A percentile compares a stretch with the other conserved stretches of the same genome.
phyloP scores from a whole-genome alignment of 2,329 filamentous ascomycete genomes.

The Byssochlamys sp. region DNA sequence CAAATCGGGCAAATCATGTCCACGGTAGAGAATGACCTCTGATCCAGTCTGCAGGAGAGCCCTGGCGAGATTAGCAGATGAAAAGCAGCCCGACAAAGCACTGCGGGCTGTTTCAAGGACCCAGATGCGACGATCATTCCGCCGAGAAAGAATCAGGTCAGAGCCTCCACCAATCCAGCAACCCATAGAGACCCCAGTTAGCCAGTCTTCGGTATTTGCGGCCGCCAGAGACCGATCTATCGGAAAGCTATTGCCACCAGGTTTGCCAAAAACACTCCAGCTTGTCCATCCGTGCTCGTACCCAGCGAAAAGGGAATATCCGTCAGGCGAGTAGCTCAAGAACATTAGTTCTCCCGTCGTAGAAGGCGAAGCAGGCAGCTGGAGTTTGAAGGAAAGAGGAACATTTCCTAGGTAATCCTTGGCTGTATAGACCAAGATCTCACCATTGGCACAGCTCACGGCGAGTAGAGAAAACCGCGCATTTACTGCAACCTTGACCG shows the following conservation, averaged over 20 bases:
- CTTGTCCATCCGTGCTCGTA: slow-evolving; percentile 88
- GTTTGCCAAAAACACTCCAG: slow-evolving; percentile 95
- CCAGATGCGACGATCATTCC: slow-evolving; percentile 70
- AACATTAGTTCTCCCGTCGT: slow-evolving; percentile 64
- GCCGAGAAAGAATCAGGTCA: slow-evolving; percentile 66
- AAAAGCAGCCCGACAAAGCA: slow-evolving; percentile 85
- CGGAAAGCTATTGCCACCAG: slow-evolving; percentile 72
- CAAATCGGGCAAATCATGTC: slow-evolving; percentile 81
- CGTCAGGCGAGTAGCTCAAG: slow-evolving; percentile 82
- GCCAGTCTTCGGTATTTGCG: slow-evolving; percentile 69
- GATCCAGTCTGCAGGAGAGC: slow-evolving; percentile 82
- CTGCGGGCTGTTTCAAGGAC: slow-evolving; percentile 85
- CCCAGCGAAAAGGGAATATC: slow-evolving; percentile 88
- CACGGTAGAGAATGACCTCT: slow-evolving; percentile 82
- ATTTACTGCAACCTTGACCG: slow-evolving; percentile 73
- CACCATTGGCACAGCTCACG: slow-evolving; percentile 69
- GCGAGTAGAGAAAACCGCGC: slow-evolving; percentile 89
- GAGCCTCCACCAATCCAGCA: slow-evolving; percentile 83
- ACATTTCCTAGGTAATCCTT: slow-evolving; percentile 91
- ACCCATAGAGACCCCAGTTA: slow-evolving; percentile 66
- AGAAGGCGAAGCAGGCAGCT: slow-evolving; percentile 55
- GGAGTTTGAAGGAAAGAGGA: slow-evolving; percentile 70
- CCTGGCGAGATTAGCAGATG: slow-evolving; percentile 77
- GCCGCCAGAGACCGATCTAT: slow-evolving; percentile 55
- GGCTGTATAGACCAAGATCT: slow-evolving; percentile 80